Percentiles rank a stretch among this genome's conserved stretches.
phyloP scores from a whole-genome alignment of 768 basidiomycete genomes.

The Agaricus blazei region DNA sequence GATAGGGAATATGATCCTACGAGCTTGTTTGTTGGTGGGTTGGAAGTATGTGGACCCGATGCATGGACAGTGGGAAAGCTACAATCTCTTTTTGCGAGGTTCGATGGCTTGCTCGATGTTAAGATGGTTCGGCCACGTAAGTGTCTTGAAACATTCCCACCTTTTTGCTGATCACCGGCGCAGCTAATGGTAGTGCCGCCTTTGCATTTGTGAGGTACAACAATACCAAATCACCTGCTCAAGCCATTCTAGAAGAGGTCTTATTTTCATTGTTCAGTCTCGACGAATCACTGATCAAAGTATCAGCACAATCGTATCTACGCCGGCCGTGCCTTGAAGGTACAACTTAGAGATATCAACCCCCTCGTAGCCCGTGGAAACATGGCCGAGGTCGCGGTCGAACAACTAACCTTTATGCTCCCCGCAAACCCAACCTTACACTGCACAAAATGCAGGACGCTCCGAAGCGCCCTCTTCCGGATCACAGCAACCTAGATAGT shows the following conservation, averaged over 20 bases:
- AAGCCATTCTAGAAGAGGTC: slow-evolving; percentile 65
- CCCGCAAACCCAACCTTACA: slow-evolving; percentile 10
- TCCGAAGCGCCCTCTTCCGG: neutral
- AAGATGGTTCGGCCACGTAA: slow-evolving; percentile 63
- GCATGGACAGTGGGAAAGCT: slow-evolving; percentile 71
- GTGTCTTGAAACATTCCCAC: slow-evolving; percentile 14
- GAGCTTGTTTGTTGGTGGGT: slow-evolving; percentile 73
- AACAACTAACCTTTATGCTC: slow-evolving; percentile 22
- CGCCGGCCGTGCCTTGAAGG: slow-evolving; percentile 68
- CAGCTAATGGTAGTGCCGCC: slow-evolving; percentile 60
- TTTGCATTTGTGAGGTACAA: slow-evolving; percentile 78
- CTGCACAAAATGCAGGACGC: neutral
- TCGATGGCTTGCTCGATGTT: slow-evolving; percentile 59
- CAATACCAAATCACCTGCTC: slow-evolving; percentile 57
- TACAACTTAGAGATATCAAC: slow-evolving; percentile 69
- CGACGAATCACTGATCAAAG: neutral
- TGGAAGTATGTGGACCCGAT: slow-evolving; percentile 56
- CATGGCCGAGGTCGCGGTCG: slow-evolving; percentile 41
- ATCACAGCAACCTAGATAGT: neutral
- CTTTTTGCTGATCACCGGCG: neutral
- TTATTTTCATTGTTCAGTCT: neutral
- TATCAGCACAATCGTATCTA: slow-evolving; percentile 65
- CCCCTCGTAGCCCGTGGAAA: slow-evolving; percentile 49
- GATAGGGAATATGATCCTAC: slow-evolving; percentile 54
- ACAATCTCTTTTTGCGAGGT: slow-evolving; percentile 52